Evolutionary conservation across 2,329 filamentous ascomycete species (phyloP).

Genomic region (Hymenoscyphus fraxineus): DNA sequence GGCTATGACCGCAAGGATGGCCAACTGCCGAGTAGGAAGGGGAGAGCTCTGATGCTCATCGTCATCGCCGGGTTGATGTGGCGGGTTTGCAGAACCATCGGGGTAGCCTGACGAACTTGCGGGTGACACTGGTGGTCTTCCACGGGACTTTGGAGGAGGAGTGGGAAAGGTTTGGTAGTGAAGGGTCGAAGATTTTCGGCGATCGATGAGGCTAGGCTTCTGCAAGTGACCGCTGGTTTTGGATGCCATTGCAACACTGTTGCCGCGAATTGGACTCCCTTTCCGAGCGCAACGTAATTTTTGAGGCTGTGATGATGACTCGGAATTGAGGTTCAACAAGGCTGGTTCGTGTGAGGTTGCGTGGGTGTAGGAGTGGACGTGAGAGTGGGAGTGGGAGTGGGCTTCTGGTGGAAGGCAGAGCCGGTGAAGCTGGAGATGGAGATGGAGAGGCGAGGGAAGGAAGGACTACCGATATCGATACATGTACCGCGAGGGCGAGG

Average conservation of each 20-base stretch:
- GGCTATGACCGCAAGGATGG: constrained; percentile 80
- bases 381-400: background rate
- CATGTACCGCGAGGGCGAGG: background rate
- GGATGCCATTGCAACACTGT: constrained; percentile 7
- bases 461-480: background rate
- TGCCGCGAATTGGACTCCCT: background rate
- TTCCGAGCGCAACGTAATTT: background rate
- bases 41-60: constrained; percentile 49
- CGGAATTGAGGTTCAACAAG: background rate
- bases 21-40: constrained; percentile 76
- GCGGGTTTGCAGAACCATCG: constrained; percentile 23
- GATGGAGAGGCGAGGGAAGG: background rate
- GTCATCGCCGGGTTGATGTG: constrained; percentile 36
- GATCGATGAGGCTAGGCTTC: constrained; percentile 23
- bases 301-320: background rate
- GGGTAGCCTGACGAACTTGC: constrained; percentile 32
- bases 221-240: background rate
- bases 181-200: constrained; percentile 42
- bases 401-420: background rate
- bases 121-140: constrained; percentile 37
- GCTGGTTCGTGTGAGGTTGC: background rate
- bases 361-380: background rate
- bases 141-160: constrained; percentile 64
- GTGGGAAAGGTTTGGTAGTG: constrained; percentile 83
- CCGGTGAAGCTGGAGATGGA: background rate